These are phyloP conservation scores for Alternaria ventricosa DNA, from an alignment of 2,329 filamentous ascomycete species.

Conservation along the genomic window DNA sequence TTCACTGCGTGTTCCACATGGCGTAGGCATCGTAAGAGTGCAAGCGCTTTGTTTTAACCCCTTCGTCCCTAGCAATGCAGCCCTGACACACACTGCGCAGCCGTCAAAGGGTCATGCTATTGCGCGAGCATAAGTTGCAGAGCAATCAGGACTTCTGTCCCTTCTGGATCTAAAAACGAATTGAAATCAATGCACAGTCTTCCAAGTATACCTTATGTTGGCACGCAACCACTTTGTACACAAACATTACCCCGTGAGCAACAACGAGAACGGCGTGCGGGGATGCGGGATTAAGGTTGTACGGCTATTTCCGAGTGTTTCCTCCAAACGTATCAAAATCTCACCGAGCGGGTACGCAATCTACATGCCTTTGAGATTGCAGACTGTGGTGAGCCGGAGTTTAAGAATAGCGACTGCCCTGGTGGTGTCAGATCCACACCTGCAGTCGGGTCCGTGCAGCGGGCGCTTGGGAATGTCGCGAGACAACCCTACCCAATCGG, in stretches of 20 bases:
- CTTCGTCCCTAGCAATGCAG: neutral
- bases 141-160: neutral
- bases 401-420: slow-evolving; percentile 22
- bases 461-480: slow-evolving; percentile 17
- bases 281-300: slow-evolving; percentile 2
- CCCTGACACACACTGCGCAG: neutral
- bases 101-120: neutral
- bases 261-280: neutral
- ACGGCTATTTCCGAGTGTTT: neutral
- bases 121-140: neutral
- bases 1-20: neutral
- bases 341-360: slow-evolving; percentile 14
- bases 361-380: neutral
- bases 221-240: neutral
- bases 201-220: neutral
- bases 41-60: slow-evolving; percentile 1
- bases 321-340: neutral
- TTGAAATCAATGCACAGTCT: neutral
- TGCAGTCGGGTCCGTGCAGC: slow-evolving; percentile 15
- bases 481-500: slow-evolving; percentile 25
- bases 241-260: neutral
- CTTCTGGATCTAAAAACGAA: neutral
- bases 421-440: slow-evolving; percentile 9
- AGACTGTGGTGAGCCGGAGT: slow-evolving; percentile 5
- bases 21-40: neutral